These are phyloP conservation scores for Hypsizygus marmoreus DNA, from an alignment of 768 basidiomycete species.

Conservation along the genomic window DNA sequence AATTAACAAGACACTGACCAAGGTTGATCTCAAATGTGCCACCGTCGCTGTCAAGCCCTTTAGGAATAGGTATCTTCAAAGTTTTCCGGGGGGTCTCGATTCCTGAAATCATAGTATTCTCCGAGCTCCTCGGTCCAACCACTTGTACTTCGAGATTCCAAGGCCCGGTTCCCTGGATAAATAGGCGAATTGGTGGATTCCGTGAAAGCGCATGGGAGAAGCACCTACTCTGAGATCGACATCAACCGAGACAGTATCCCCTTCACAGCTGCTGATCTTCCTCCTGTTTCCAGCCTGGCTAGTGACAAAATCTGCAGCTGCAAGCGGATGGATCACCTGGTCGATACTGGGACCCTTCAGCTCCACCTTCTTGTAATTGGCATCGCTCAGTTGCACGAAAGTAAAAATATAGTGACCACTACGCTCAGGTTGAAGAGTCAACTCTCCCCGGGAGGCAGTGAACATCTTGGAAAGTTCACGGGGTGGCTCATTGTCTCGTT, in stretches of 20 bases:
- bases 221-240: conserved; percentile 73
- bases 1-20: conserved; percentile 42
- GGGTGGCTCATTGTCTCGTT: conserved; percentile 67
- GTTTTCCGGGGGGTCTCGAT: conserved; percentile 58
- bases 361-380: conserved; percentile 77
- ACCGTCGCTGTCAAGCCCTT: conserved; percentile 62
- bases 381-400: conserved; percentile 79
- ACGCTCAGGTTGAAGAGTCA: conserved; percentile 83
- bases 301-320: conserved; percentile 71
- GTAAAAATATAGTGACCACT: conserved; percentile 89
- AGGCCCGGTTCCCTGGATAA: conserved; percentile 77
- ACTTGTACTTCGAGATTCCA: conserved; percentile 87
- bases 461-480: conserved; percentile 63
- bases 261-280: conserved; percentile 77
- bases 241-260: conserved; percentile 71
- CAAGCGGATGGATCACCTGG: conserved; percentile 88
- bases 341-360: conserved; percentile 79
- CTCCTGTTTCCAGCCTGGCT: conserved; percentile 46
- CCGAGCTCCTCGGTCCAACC: conserved; percentile 70
- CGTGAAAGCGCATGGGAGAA: not conserved
- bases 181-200: not conserved
- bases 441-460: conserved; percentile 71
- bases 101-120: conserved; percentile 54
- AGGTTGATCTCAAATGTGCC: conserved; percentile 82
- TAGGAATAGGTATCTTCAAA: conserved; percentile 68